These are phyloP conservation scores for Lentinula sp. DNA, from an alignment of 768 basidiomycete genomes.

Conservation along the genomic window DNA sequence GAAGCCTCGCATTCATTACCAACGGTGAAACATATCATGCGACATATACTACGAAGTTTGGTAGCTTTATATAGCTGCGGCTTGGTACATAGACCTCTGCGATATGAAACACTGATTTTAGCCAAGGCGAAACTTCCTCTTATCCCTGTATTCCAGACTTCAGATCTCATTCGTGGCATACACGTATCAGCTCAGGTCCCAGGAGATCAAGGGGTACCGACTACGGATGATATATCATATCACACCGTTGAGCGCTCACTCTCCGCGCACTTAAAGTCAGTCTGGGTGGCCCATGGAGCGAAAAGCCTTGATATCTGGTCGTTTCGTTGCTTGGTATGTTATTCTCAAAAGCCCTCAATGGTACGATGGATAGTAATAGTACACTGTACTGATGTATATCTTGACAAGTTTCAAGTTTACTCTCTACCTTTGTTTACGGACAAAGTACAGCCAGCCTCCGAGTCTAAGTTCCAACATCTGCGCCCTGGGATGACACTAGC, in stretches of 20 bases:
- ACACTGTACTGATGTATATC: not conserved
- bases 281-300: slow-evolving; percentile 18
- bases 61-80: slow-evolving; percentile 12
- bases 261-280: slow-evolving; percentile 21
- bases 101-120: slow-evolving; percentile 4
- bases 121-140: slow-evolving; percentile 10
- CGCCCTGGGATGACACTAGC: too few relatives aligned
- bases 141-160: slow-evolving; percentile 10
- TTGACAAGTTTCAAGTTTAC: not conserved
- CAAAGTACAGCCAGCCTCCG: too few relatives aligned
- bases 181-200: not conserved
- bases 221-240: slow-evolving; percentile 13
- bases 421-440: not conserved
- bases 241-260: slow-evolving; percentile 11
- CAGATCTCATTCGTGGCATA: slow-evolving; percentile 13
- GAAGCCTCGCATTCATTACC: slow-evolving; percentile 5
- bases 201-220: not conserved
- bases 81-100: slow-evolving; percentile 15
- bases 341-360: too few relatives aligned
- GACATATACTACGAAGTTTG: slow-evolving; percentile 13
- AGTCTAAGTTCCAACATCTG: not conserved
- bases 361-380: too few relatives aligned
- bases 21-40: slow-evolving; percentile 15
- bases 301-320: slow-evolving; percentile 23
- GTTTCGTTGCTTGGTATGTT: slow-evolving; percentile 17